phyloP scores from a whole-genome alignment of 2,329 filamentous ascomycete genomes.

The Coleophoma cylindrospora region DNA sequence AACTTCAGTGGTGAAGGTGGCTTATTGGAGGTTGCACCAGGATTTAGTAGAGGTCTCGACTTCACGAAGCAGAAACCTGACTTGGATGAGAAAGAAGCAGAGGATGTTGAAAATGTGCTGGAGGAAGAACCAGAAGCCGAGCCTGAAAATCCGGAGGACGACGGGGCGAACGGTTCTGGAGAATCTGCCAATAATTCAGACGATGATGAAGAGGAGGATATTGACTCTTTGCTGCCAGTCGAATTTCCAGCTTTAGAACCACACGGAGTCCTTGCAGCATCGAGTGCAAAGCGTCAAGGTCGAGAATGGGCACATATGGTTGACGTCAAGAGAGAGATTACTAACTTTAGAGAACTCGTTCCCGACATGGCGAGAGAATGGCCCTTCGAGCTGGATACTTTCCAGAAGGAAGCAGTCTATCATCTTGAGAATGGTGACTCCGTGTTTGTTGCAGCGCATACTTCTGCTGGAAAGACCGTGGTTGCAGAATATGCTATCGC shows the following conservation, averaged over 20 bases:
- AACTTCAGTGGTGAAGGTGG: conserved; percentile 73
- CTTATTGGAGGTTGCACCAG: conserved; percentile 76
- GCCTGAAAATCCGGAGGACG: conserved; percentile 26
- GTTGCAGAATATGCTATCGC: conserved; percentile 98
- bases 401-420: conserved; percentile 98
- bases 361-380: conserved; percentile 95
- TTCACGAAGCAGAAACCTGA: conserved; percentile 58
- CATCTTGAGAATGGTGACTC: conserved; percentile 95
- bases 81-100: conserved; percentile 54
- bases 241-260: conserved; percentile 92
- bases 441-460: conserved; percentile 96
- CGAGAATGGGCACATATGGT: conserved; percentile 98
- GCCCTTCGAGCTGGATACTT: conserved; percentile 96
- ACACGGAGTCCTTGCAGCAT: conserved; percentile 67
- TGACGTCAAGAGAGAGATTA: conserved; percentile 85
- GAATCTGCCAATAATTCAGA: conserved; percentile 26
- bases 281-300: conserved; percentile 67
- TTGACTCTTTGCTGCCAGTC: conserved; percentile 82
- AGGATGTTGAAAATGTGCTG: conserved; percentile 64
- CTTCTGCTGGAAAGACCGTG: conserved; percentile 95
- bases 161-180: conserved; percentile 23
- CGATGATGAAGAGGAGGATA: conserved; percentile 52
- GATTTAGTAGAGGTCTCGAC: conserved; percentile 72
- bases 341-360: conserved; percentile 91
- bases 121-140: conserved; percentile 38